A percentile compares a stretch with the other conserved stretches of the same genome.
phyloP scores from a whole-genome alignment of 257 asterid species.

The Solanum etuberosum region DNA sequence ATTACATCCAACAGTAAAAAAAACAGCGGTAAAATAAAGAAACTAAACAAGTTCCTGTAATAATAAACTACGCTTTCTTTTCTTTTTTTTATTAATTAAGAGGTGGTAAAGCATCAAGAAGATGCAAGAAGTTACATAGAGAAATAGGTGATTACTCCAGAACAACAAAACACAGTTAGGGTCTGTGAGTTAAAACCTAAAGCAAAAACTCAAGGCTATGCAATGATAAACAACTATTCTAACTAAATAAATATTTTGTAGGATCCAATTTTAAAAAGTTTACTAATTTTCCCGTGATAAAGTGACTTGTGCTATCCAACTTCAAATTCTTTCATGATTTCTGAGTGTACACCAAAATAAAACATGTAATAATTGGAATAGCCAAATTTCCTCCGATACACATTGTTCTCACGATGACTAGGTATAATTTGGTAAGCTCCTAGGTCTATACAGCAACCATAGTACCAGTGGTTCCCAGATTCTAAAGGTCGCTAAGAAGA shows the following conservation, averaged over 20 bases:
- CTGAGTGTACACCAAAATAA: background rate
- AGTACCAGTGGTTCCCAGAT: background rate
- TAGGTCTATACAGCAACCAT: background rate
- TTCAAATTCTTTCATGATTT: background rate
- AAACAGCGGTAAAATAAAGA: background rate
- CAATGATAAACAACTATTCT: background rate
- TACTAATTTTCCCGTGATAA: background rate
- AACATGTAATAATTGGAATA: background rate
- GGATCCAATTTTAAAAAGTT: background rate
- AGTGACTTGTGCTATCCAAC: background rate
- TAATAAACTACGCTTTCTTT: background rate
- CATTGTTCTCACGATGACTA: background rate
- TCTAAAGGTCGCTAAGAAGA: background rate
- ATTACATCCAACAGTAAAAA: background rate
- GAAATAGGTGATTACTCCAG: background rate
- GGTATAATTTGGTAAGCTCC: background rate
- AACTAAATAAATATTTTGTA: background rate
- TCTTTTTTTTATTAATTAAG: background rate
- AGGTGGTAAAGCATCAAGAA: background rate
- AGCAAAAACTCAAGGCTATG: background rate
- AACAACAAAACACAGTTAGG: background rate
- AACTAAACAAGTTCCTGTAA: background rate
- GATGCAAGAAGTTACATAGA: background rate
- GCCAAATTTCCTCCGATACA: background rate
- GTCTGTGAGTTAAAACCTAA: background rate